Conservation (phyloP, 768 basidiomycete genomes). For the Vararia minispora region DNA sequence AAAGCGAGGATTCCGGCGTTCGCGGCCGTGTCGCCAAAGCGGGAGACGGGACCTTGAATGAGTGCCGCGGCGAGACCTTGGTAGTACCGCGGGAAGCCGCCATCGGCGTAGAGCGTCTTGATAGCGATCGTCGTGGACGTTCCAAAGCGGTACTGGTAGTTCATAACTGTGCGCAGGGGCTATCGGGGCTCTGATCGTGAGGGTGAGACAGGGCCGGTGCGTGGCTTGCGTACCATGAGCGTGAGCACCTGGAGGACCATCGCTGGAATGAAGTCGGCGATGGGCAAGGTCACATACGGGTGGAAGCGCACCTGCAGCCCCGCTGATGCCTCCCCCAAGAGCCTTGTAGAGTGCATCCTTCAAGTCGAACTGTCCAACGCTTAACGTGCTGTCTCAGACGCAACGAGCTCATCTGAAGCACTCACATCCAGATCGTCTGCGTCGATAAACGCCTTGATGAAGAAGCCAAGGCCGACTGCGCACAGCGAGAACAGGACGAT, state of each 20-base stretch:
- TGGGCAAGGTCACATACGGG: background rate
- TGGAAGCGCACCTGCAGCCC: constrained; percentile 54
- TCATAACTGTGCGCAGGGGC: constrained; percentile 97
- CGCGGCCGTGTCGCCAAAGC: constrained; percentile 94
- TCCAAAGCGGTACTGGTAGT: constrained; percentile 91
- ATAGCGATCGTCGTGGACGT: constrained; percentile 57
- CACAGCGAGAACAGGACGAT: constrained; percentile 25
- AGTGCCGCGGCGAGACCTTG: constrained; percentile 80
- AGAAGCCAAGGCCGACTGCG: constrained; percentile 31
- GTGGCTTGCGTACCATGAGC: constrained; percentile 45
- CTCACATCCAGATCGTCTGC: constrained; percentile 56
- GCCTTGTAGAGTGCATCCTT: constrained; percentile 68
- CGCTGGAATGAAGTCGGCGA: constrained; percentile 29
- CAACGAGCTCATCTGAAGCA: no score
- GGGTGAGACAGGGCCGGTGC: background rate
- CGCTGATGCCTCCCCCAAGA: constrained; percentile 83
- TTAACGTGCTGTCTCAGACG: no score
- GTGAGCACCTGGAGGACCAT: constrained; percentile 92
- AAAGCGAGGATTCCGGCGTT: constrained; percentile 88
- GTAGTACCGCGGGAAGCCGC: constrained; percentile 79
- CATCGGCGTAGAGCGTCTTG: constrained; percentile 60
- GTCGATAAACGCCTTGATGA: constrained; percentile 64
- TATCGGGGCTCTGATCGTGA: constrained; percentile 18
- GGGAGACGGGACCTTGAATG: constrained; percentile 70
- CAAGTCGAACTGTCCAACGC: constrained; percentile 61